A percentile compares a stretch with the other conserved stretches of the same genome.
These are phyloP conservation scores for Leishmania major DNA, from an alignment of 208 protist genomes.

Conservation along the genomic window DNA sequence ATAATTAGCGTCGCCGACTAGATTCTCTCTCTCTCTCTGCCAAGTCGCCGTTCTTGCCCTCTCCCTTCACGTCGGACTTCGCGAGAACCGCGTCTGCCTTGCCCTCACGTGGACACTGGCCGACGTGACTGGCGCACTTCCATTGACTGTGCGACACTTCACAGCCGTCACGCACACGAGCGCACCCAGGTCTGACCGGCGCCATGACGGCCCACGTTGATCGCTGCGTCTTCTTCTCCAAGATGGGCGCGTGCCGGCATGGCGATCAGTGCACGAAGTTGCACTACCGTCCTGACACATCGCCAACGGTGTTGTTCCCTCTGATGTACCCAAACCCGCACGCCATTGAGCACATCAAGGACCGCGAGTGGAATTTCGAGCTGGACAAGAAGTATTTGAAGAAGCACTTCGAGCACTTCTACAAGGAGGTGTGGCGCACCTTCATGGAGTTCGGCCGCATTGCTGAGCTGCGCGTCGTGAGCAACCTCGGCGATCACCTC, in stretches of 20 bases:
- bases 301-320: conserved; percentile 95
- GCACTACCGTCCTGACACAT: conserved; percentile 93
- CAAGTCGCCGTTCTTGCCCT: background rate
- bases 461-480: conserved; percentile 95
- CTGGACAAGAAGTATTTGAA: conserved; percentile 91
- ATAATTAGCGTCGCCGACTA: background rate
- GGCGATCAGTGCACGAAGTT: conserved; percentile 96
- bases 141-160: background rate
- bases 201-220: conserved; percentile 27
- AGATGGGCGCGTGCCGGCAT: conserved; percentile 99
- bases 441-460: conserved; percentile 94
- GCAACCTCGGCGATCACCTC: conserved; percentile 97
- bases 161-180: background rate
- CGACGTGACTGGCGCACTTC: background rate
- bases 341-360: conserved; percentile 60
- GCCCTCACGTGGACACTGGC: background rate
- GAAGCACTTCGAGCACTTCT: conserved; percentile 97
- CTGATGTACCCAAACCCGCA: conserved; percentile 97
- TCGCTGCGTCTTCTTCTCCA: conserved; percentile 96
- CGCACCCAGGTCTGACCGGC: background rate
- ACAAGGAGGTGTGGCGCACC: conserved; percentile 95
- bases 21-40: background rate
- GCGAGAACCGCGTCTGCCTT: background rate
- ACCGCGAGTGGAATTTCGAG: conserved; percentile 51
- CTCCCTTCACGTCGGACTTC: too few species aligned